Conservation (phyloP, 2,329 filamentous ascomycete genomes). For the Botrytis deweyae region DNA sequence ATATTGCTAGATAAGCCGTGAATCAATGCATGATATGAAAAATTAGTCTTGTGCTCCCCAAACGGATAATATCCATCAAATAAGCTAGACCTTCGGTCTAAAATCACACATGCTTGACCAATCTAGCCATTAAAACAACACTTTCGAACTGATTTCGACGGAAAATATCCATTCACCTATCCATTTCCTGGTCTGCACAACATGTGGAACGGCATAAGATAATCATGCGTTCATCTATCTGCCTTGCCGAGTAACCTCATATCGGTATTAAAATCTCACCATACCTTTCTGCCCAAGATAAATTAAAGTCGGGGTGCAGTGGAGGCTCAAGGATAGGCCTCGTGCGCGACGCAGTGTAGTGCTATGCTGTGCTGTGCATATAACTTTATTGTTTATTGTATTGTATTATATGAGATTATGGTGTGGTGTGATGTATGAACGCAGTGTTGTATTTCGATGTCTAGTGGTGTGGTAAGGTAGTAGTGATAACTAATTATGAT, state of each 20-base stretch:
- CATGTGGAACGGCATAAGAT: background rate
- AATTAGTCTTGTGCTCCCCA: background rate
- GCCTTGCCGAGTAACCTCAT: background rate
- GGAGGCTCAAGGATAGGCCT: background rate
- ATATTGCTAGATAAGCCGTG: background rate
- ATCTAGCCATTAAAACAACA: background rate
- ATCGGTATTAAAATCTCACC: background rate
- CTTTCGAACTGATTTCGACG: background rate
- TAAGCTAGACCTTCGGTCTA: background rate
- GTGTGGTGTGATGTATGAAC: background rate
- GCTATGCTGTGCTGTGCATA: background rate
- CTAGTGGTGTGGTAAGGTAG: background rate
- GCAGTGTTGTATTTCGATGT: background rate
- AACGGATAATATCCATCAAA: background rate
- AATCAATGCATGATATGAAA: background rate
- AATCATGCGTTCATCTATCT: background rate
- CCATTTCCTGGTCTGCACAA: background rate
- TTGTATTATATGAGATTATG: background rate
- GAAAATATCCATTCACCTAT: background rate
- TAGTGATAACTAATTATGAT: background rate
- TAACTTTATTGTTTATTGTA: background rate
- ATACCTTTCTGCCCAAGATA: background rate
- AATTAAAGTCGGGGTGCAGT: background rate
- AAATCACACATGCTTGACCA: background rate
- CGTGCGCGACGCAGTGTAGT: background rate